Conservation (phyloP, 371 early-diverging fungal species). For the Encephalitozoon romaleae region DNA sequence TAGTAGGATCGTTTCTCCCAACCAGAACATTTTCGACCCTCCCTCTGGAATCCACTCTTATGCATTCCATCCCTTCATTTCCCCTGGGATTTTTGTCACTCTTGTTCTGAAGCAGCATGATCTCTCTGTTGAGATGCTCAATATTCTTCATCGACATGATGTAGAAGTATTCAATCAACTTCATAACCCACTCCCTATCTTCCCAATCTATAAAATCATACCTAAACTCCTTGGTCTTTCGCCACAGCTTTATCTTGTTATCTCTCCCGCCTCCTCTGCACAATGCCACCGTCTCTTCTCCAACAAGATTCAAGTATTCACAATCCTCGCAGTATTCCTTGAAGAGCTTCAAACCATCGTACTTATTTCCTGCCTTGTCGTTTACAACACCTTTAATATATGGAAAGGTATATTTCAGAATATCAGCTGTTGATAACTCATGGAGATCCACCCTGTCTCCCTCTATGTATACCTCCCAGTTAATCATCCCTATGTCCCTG, state of each 20-base stretch:
- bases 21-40: constrained; percentile 6
- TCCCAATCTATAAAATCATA: constrained; percentile 34
- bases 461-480: neutral
- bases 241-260: constrained; percentile 7
- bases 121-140: constrained; percentile 7
- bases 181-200: constrained; percentile 23
- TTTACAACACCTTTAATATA: neutral
- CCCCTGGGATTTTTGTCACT: neutral
- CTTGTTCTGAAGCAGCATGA: neutral
- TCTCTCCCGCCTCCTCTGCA: neutral
- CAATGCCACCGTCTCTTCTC: neutral
- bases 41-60: constrained; percentile 1
- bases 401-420: neutral
- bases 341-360: neutral
- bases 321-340: constrained; percentile 21
- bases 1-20: constrained; percentile 41
- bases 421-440: neutral
- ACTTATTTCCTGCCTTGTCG: neutral
- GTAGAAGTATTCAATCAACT: constrained; percentile 36
- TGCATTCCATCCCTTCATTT: neutral
- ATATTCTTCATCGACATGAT: constrained; percentile 12
- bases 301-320: constrained; percentile 4
- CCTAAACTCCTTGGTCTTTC: constrained; percentile 2
- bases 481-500: neutral
- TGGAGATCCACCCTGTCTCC: neutral